Base-by-base conservation (phyloP, 768 basidiomycete genomes). In the Trametes cubensis region DNA sequence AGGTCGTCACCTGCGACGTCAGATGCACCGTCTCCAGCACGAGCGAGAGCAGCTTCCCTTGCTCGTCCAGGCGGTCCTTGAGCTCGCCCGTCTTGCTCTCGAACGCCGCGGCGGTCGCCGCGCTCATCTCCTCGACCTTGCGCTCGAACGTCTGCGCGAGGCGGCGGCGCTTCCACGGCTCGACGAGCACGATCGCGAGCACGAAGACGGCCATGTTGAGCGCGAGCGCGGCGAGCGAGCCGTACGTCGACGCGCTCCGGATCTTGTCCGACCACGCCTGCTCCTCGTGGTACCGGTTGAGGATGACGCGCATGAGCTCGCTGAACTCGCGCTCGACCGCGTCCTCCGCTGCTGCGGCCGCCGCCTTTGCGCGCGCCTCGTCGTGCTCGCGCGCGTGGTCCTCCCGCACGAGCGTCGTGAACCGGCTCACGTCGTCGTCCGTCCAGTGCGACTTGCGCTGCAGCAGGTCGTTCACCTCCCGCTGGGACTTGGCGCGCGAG, bases 251-350 rank as follows among this genome's bases (percentile, higher is more conserved):
- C 26, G 90, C 89, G 67, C 92, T 94, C 39, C 97, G 86, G 62
- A 99, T 97, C 77, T 99, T 99, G 80, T 99, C 96, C 55, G 92
- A 94, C 97, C 97, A 99, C 2, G 98, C 86, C 73, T 99, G 97
- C 73, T 99, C 97, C 76, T 98, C 96, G 77, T 98, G 96, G 74
- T 98, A 98, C 41, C 96, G 83, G 51, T 85, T 87, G 61, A 99
- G 82, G 69, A 98, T 98, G 11, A 84, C 80, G 58, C 87, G 87
- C 89, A 96, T 92, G 66, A 98, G 82, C 71, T 87, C 89, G 69
- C 82, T 88, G 72, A 98, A 97, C 67, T 89, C 92, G 47, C 83
- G 83, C 66, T 99, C 97, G 18, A 94, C 92, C 2, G 83, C 84
- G 53, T 85, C 83, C 67, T 99, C 97, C 2, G 85, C 81, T 42